Base-by-base conservation (phyloP, 2,329 filamentous ascomycete species). In the Aaosphaeria pasadenensis region DNA sequence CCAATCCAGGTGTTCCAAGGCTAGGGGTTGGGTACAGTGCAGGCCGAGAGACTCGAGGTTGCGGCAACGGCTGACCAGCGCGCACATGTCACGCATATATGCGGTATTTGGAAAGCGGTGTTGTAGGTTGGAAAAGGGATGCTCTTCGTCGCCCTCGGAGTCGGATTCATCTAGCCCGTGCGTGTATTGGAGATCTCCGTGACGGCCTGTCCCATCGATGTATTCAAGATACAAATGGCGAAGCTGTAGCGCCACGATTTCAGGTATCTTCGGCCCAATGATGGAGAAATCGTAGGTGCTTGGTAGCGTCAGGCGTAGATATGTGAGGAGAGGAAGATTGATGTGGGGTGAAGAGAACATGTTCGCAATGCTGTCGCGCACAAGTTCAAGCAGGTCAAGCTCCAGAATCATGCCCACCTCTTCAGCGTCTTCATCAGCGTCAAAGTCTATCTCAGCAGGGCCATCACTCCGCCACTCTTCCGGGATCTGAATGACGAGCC, bases 31-130 rank as follows among this genome's bases (percentile, higher is more conserved):
- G 7, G 50, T 50, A 2, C 28, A 40, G 28, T 39, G 28, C 4
- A 50, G 39, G 6, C 47, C 50, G 11, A 50, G 33, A n/a, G 44
- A 48, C 28, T 50, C 47, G 17, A 53, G 39, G 13, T 48, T 50
- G 11, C n/a, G 28, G 48, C 50, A 53, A 11, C 45, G 42, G 7
- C 39, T 40, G 1, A 50, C 31, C 6, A 48, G 30, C 4, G 17
- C n/a, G 47, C 45, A 50, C 11, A 53, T 46, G 11, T 36, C 31
- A 24, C 11, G 11, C 42, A 50, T 46, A 30, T 50, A 48, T 5
- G 9, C 43, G 4, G 17, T 11, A 24, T 50, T 50, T n/a, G 42
- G 42, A 30, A 44, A 46, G 17, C 39, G 6, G 4, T 33, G n/a
- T 39, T 53, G 50, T 3, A 50, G 35, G 28, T 50, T 53, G 2